Percentiles rank a stretch among this genome's conserved stretches.
Conservation (phyloP, 352 stramenopile species). For the Halophytophthora batemanensis region DNA sequence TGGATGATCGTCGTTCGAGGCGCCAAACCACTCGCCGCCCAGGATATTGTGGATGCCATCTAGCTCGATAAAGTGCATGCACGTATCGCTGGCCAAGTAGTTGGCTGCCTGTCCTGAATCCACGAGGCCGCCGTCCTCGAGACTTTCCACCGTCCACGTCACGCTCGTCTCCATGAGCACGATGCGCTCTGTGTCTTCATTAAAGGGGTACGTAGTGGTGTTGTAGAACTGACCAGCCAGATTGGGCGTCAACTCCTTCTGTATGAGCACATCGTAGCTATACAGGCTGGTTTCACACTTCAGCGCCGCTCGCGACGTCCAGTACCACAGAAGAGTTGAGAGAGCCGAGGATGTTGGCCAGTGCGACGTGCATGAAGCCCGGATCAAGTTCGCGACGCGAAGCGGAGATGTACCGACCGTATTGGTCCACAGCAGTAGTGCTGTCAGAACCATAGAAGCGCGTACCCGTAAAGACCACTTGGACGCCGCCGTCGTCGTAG, state of each 20-base stretch:
- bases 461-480: constrained; percentile 42
- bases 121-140: constrained; percentile 39
- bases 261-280: constrained; percentile 37
- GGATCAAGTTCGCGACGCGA: constrained; percentile 44
- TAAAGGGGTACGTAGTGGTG: constrained; percentile 47
- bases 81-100: constrained; percentile 28
- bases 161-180: constrained; percentile 42
- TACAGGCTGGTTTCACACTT: constrained; percentile 68
- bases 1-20: constrained; percentile 29
- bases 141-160: constrained; percentile 42
- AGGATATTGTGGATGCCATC: constrained; percentile 38
- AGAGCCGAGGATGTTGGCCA: constrained; percentile 42
- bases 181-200: constrained; percentile 28
- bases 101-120: constrained; percentile 13
- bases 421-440: constrained; percentile 28
- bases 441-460: constrained; percentile 30
- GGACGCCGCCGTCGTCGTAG: constrained; percentile 34
- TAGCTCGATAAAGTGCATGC: constrained; percentile 41
- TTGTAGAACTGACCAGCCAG: constrained; percentile 35
- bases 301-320: constrained; percentile 30
- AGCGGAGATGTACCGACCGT: constrained; percentile 38
- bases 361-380: constrained; percentile 45
- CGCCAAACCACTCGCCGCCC: constrained; percentile 36
- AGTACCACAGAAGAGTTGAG: constrained; percentile 42
- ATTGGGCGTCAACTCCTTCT: constrained; percentile 32